phyloP scores from a whole-genome alignment of 345 rosid species.

The Boechera stricta region DNA sequence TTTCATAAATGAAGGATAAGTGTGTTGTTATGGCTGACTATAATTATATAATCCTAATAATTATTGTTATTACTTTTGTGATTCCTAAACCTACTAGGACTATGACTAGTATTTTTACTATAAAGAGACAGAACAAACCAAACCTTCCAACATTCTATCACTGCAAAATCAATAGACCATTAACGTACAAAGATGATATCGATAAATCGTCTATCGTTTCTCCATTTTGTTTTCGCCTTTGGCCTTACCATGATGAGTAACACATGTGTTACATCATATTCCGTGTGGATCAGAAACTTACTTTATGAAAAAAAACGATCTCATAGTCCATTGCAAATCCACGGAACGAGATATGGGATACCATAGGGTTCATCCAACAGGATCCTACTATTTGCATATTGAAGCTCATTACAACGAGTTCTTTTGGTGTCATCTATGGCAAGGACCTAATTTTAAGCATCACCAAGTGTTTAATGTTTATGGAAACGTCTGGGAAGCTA shows the following conservation, averaged over 20 bases:
- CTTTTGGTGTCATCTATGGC: conserved; percentile 25
- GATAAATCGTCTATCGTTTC: background rate
- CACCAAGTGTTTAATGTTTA: conserved; percentile 8
- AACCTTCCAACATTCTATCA: background rate
- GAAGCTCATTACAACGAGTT: too few relatives aligned
- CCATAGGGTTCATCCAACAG: conserved; percentile 28
- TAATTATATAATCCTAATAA: too few relatives aligned
- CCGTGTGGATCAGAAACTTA: conserved; percentile 9
- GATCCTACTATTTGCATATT: background rate
- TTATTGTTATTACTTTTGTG: background rate
- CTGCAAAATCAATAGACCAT: background rate
- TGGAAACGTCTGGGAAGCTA: conserved; percentile 27
- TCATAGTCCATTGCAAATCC: conserved; percentile 25
- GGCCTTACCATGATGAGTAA: conserved; percentile 13
- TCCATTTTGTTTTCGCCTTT: background rate
- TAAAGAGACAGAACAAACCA: background rate
- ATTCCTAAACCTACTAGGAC: background rate
- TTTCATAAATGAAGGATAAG: conserved; percentile 20
- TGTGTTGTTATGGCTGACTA: background rate
- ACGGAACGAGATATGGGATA: conserved; percentile 11
- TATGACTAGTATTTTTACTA: background rate
- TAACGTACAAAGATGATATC: background rate
- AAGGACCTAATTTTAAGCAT: conserved; percentile 23
- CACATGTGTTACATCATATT: background rate
- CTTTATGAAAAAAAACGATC: conserved; percentile 1